Evolutionary conservation across 495 filamentous ascomycete species (phyloP).

Genomic region (Podospora sp.): DNA sequence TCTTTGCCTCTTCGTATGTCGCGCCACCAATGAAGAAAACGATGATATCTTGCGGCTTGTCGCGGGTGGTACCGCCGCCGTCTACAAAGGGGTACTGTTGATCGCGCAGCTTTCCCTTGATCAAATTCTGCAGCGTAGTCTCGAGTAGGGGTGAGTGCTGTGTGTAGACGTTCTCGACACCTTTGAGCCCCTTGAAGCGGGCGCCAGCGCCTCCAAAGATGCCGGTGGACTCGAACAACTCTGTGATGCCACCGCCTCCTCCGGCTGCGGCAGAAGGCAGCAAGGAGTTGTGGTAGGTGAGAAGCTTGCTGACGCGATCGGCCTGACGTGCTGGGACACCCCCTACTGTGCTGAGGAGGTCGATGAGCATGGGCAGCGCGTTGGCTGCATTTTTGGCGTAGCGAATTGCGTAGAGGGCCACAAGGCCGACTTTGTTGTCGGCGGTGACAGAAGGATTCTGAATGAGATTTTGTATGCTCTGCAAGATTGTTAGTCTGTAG

Average conservation of each 20-base stretch:
- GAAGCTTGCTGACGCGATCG: conserved; percentile 72
- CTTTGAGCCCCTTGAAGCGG: conserved; percentile 92
- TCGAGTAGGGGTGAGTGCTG: conserved; percentile 92
- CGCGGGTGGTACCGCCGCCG: conserved; percentile 75
- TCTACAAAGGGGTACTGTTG: conserved; percentile 91
- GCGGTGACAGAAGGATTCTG: conserved; percentile 70
- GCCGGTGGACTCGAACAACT: conserved; percentile 87
- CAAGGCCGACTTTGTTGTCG: conserved; percentile 81
- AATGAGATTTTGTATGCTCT: conserved; percentile 86
- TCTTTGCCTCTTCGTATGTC: conserved; percentile 96
- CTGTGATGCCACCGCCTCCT: conserved; percentile 66
- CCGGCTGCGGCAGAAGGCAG: conserved; percentile 69
- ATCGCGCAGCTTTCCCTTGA: conserved; percentile 84
- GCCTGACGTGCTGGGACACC: conserved; percentile 72
- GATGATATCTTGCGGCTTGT: conserved; percentile 95
- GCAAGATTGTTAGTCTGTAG: conserved; percentile 1
- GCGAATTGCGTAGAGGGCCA: conserved; percentile 89
- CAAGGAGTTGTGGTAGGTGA: conserved; percentile 80
- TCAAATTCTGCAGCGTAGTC: conserved; percentile 82
- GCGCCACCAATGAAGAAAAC: conserved; percentile 91
- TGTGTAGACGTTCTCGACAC: conserved; percentile 98
- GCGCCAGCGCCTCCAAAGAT: conserved; percentile 89
- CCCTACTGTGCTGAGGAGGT: conserved; percentile 77
- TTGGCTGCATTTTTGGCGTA: conserved; percentile 85
- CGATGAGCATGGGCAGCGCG: conserved; percentile 76